Evolutionary conservation across 2,329 filamentous ascomycete species (phyloP).

Genomic region (Cladosporium sp.): DNA sequence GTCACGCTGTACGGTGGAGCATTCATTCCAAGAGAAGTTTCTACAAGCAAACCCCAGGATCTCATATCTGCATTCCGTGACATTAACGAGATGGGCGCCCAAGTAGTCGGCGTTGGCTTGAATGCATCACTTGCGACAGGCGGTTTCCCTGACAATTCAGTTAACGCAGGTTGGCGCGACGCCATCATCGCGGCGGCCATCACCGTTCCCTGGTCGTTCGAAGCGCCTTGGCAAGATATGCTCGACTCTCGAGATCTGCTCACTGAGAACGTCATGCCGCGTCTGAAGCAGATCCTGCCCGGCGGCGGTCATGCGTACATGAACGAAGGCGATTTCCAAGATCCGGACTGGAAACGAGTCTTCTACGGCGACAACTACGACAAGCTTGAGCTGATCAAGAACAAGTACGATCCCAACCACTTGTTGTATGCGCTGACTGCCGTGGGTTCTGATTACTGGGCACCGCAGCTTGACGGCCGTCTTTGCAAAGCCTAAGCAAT

Average conservation of each 20-base stretch:
- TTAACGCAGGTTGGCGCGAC: conserved; percentile 38
- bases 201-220: conserved; percentile 36
- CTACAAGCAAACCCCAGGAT: conserved; percentile 27
- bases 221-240: conserved; percentile 35
- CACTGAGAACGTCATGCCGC: conserved; percentile 36
- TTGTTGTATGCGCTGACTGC: conserved; percentile 40
- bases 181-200: conserved; percentile 34
- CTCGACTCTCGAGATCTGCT: conserved; percentile 34
- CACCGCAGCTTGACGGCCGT: not conserved
- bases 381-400: conserved; percentile 35
- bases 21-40: conserved; percentile 33
- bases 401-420: conserved; percentile 38
- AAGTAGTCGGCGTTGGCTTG: conserved; percentile 37
- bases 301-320: conserved; percentile 34
- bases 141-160: conserved; percentile 33
- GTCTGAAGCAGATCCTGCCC: conserved; percentile 37
- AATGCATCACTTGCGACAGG: conserved; percentile 34
- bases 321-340: conserved; percentile 32
- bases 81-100: conserved; percentile 32
- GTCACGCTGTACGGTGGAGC: conserved; percentile 25
- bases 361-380: conserved; percentile 43
- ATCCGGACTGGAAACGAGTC: conserved; percentile 37
- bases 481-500: not conserved
- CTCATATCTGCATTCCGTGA: conserved; percentile 32
- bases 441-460: conserved; percentile 38